Conservation (phyloP, 129 eudicot genomes). For the Flaveria brownii region DNA sequence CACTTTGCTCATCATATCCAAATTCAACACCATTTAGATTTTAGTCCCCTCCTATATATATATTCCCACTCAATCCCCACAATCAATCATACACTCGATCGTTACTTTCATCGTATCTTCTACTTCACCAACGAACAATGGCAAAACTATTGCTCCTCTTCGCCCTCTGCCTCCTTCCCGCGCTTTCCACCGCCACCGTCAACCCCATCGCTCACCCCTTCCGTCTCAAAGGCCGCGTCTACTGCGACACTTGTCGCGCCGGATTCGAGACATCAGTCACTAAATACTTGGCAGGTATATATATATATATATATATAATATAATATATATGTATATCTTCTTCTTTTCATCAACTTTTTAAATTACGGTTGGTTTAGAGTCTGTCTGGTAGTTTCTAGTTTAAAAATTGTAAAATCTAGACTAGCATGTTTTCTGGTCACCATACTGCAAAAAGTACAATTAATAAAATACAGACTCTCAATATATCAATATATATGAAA, state of each 20-base stretch:
- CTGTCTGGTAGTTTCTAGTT: too few relatives aligned
- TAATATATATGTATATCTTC: too few relatives aligned
- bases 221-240: constrained; percentile 49
- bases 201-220: constrained; percentile 15
- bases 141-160: constrained; percentile 36
- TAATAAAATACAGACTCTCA: too few relatives aligned
- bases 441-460: too few relatives aligned
- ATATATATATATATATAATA: too few relatives aligned
- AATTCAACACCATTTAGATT: constrained; percentile 14
- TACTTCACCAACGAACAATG: constrained; percentile 4
- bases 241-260: constrained; percentile 81
- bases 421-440: too few relatives aligned
- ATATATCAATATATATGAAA: too few relatives aligned
- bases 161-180: constrained; percentile 41
- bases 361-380: too few relatives aligned
- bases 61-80: neutral
- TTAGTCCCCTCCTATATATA: constrained; percentile 5
- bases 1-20: constrained; percentile 19
- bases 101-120: neutral
- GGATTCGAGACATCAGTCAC: constrained; percentile 70
- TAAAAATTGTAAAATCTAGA: too few relatives aligned
- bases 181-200: constrained; percentile 30
- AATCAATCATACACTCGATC: neutral
- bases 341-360: too few relatives aligned
- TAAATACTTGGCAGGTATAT: constrained; percentile 37